Base-by-base conservation (phyloP, 2,329 filamentous ascomycete genomes). In the Alternaria triticimaculans region DNA sequence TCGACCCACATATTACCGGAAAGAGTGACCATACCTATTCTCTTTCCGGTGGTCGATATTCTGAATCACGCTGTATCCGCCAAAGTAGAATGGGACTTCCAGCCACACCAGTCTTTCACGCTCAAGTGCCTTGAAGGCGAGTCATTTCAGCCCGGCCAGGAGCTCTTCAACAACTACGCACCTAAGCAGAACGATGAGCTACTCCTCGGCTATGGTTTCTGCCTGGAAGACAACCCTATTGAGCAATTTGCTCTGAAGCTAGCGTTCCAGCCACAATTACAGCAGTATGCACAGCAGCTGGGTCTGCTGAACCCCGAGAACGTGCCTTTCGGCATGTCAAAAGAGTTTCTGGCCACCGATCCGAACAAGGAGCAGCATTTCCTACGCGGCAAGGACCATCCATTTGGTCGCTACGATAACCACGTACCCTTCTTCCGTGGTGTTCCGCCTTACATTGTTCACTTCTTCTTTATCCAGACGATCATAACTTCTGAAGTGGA, bases 121-220 rank as follows among this genome's bases (percentile, higher is more conserved):
- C 71, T 86, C 21, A 76, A 76, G 9, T 65, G 80, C 25, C 73
- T 78, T 5, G 76, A 82, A 9, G 73, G 74, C 9, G 75, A 82
- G 5, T 60, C 61, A 0, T 66, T 82, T 3, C 43, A 68, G 5
- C 64, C 74, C 5, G 83, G 81, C 4, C 75, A 78, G 5, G 81
- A 86, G 64, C 72, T 87, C 3, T 84, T 80, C 75, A 87, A 87
- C 71, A 87, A 87, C 67, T 87, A 87, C 59, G 85, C 82, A 0
- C 81, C 84, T 2, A 86, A 86, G 66, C 77, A 81, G 6, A 87
- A 87, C 55, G 84, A 85, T 64, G 84, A 87, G 68, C 74, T 87
- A 3, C 74, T 87, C 3, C 80, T 85, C 49, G 84, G 85, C 5
- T 87, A 87, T 60, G 85, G 85, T 4, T 87, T 87, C 72, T 83